These are phyloP conservation scores for Batkoa obscura DNA, from an alignment of 371 early-diverging fungal genomes.

Conservation along the genomic window DNA sequence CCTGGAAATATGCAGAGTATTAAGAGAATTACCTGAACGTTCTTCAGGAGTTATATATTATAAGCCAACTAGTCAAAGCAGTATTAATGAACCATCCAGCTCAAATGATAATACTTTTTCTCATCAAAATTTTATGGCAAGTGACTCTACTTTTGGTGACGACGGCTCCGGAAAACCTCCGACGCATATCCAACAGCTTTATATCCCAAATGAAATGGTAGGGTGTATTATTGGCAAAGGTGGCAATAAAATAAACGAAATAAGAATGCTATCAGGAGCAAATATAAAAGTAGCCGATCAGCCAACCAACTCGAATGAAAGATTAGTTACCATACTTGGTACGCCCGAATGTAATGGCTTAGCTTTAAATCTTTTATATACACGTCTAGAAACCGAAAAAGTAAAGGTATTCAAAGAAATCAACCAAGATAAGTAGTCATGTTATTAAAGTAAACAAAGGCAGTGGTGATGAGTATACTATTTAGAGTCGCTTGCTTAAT, in stretches of 20 bases:
- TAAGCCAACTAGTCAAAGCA: conserved; percentile 20
- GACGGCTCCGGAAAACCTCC: not conserved
- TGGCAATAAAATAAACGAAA: conserved; percentile 70
- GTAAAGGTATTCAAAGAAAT: too few relatives aligned
- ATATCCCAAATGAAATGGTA: conserved; percentile 69
- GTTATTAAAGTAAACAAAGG: too few relatives aligned
- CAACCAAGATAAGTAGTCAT: too few relatives aligned
- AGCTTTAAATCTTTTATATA: conserved; percentile 61
- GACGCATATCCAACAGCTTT: conserved; percentile 53
- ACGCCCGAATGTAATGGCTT: conserved; percentile 56
- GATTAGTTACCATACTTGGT: conserved; percentile 65
- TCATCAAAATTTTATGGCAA: not conserved
- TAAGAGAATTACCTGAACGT: conserved; percentile 35
- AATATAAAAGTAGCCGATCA: conserved; percentile 58
- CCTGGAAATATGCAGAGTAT: conserved; percentile 41
- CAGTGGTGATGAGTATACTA: too few relatives aligned
- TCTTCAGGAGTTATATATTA: conserved; percentile 25
- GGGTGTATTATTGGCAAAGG: conserved; percentile 77
- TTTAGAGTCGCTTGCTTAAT: too few relatives aligned
- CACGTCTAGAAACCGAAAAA: conserved; percentile 57
- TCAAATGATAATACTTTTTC: conserved; percentile 11
- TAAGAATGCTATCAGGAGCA: conserved; percentile 53
- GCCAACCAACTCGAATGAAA: conserved; percentile 29
- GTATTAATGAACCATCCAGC: conserved; percentile 8
- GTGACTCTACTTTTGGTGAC: too few relatives aligned